Conservation (phyloP, 768 basidiomycete species). For the Pulveroboletus sp. region DNA sequence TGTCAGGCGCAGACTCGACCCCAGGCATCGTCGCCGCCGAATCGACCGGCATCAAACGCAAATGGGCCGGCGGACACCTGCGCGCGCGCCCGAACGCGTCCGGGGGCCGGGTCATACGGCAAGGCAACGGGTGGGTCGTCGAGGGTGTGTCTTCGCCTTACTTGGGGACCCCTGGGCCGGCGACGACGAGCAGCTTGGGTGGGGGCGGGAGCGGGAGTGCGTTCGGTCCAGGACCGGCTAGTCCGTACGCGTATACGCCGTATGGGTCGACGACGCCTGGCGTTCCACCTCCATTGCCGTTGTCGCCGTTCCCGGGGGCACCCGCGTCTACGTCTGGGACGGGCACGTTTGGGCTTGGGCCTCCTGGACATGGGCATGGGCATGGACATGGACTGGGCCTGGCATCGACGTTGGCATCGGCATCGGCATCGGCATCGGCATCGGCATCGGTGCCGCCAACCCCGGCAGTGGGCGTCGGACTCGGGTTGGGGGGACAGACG, state of each 20-base stretch:
- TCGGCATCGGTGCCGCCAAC: slow-evolving; percentile 5
- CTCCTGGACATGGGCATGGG: too few relatives aligned
- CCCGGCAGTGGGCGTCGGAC: slow-evolving; percentile 29
- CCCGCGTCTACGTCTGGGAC: too few relatives aligned
- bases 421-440: too few relatives aligned
- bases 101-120: slow-evolving; percentile 44
- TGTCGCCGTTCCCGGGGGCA: too few relatives aligned
- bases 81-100: slow-evolving; percentile 45
- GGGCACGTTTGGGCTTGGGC: too few relatives aligned
- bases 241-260: slow-evolving; percentile 32
- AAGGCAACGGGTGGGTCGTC: slow-evolving; percentile 57
- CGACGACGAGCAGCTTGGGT: slow-evolving; percentile 29
- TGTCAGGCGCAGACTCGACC: slow-evolving; percentile 48
- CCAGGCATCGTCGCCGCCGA: slow-evolving; percentile 63
- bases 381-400: too few relatives aligned
- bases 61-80: slow-evolving; percentile 66
- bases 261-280: slow-evolving; percentile 27
- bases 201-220: too few relatives aligned
- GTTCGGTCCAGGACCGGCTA: slow-evolving; percentile 16
- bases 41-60: slow-evolving; percentile 56
- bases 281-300: slow-evolving; percentile 28
- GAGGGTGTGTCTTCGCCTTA: slow-evolving; percentile 45
- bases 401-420: too few relatives aligned
- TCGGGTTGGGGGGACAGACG: slow-evolving; percentile 17
- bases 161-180: slow-evolving; percentile 34